phyloP scores from a whole-genome alignment of 164 flowering plant genomes.

The Liquidambar formosana region DNA sequence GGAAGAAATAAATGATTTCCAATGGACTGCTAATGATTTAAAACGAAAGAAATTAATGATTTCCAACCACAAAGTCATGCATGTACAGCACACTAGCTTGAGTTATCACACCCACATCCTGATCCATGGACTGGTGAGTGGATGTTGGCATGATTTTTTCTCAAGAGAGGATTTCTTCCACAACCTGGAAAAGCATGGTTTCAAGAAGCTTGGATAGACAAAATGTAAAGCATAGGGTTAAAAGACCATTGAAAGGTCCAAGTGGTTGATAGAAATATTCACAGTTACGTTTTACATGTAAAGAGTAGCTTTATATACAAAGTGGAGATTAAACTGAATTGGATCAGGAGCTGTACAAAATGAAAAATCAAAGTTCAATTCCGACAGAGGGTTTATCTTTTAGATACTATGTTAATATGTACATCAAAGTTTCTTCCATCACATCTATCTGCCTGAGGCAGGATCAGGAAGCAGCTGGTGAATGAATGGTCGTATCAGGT shows the following conservation, averaged over 20 bases:
- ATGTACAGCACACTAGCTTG: too few species aligned
- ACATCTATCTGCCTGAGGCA: conserved; percentile 49
- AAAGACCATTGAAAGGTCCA: background rate
- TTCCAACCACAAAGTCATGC: too few species aligned
- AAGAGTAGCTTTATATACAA: conserved; percentile 10
- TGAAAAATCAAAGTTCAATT: conserved; percentile 11
- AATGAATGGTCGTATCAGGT: conserved; percentile 78
- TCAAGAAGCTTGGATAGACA: too few species aligned
- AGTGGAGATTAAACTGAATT: conserved; percentile 15
- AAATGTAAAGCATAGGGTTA: background rate
- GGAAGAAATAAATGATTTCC: too few species aligned
- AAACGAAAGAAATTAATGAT: too few species aligned
- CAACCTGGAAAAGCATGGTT: too few species aligned
- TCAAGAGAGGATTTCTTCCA: too few species aligned
- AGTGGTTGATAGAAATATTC: conserved; percentile 2
- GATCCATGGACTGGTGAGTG: too few species aligned
- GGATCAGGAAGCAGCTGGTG: conserved; percentile 80
- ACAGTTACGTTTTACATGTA: conserved; percentile 8
- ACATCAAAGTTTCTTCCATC: conserved; percentile 60
- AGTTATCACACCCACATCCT: too few species aligned
- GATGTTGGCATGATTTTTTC: too few species aligned
- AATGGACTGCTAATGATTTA: too few species aligned
- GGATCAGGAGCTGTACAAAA: conserved; percentile 23
- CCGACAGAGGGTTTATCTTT: conserved; percentile 6
- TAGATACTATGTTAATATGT: conserved; percentile 13